A percentile compares a stretch with the other conserved stretches of the same genome.
Conservation (phyloP, 305 asterid genomes). For the Nicotiana rustica region DNA sequence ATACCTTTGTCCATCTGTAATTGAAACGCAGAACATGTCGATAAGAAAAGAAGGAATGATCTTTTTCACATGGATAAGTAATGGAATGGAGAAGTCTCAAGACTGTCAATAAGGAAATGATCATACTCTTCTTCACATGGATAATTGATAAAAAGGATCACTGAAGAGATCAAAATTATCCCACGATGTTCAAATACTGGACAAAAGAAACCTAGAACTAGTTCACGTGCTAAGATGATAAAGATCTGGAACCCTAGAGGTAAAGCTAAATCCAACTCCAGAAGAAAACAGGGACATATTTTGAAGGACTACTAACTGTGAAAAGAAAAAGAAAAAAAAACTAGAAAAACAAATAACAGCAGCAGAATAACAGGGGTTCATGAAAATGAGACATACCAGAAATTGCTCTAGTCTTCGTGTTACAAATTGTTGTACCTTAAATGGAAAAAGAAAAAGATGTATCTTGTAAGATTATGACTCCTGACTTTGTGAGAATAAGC, state of each 20-base stretch:
- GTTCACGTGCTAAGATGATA: slow-evolving; percentile 21
- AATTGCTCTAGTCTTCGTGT: slow-evolving; percentile 91
- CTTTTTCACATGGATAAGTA: background rate
- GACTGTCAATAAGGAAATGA: slow-evolving; percentile 8
- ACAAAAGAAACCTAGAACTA: slow-evolving; percentile 21
- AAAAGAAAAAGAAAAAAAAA: background rate
- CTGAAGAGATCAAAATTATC: slow-evolving; percentile 13
- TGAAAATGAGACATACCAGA: slow-evolving; percentile 69
- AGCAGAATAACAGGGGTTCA: slow-evolving; percentile 10
- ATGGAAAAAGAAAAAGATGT: slow-evolving; percentile 12
- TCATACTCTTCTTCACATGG: slow-evolving; percentile 23
- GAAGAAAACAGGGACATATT: slow-evolving; percentile 23
- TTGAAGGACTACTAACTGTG: background rate
- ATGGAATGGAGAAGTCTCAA: slow-evolving; percentile 10
- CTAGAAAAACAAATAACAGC: background rate
- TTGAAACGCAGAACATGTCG: slow-evolving; percentile 32
- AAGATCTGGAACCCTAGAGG: slow-evolving; percentile 14
- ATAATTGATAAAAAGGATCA: slow-evolving; percentile 22
- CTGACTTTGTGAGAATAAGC: slow-evolving; percentile 3
- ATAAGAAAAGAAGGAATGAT: background rate
- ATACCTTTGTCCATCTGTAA: slow-evolving; percentile 84
- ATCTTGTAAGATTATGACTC: slow-evolving; percentile 25
- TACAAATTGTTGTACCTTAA: slow-evolving; percentile 88
- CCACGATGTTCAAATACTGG: background rate
- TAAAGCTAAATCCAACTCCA: background rate